Evolutionary conservation across 2,329 filamentous ascomycete species (phyloP), one percentile per base, ranked within the genome.

Genomic region (Albophoma yamanashiensis): DNA sequence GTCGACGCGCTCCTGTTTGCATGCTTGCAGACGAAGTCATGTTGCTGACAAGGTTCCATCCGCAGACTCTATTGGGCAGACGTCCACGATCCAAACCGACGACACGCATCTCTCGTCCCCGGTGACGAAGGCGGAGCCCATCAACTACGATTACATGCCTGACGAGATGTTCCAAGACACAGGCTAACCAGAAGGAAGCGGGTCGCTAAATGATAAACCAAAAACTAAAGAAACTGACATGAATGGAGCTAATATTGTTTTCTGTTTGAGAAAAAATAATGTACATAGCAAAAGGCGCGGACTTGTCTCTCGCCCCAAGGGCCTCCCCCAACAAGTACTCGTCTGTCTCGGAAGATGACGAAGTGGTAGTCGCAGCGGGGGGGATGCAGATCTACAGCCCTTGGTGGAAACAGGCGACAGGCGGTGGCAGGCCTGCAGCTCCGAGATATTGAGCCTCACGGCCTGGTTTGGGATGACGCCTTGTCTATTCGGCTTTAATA

Each of bases 91-190:
- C 15, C 58, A 20, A 6, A 50, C 58, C 20, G 50, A 57, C 0
- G 25, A 42, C 20, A 27, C 47, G 36, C 52, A 55, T 20, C 50
- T 53, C 53, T 43, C 27, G 22, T 58, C 57, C 15, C 40, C 57
- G 42, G 38, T 14, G 11, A 42, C 45, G 45, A 55, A 39, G 11
- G 39, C 11, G 40, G 56, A 55, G 53, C 22, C 57, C 27, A 56
- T 73, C 60, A 72, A 71, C 64, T 74, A 71, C 58, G 73, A 76
- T 60, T 71, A 75, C 55, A 72, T 75, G 69, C 68, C 74, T 1
- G 73, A 76, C 52, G 67, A 65, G 43, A 67, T 74, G 60, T 71
- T 75, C 31, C 66, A 66, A 27, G 58, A 55, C 34, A 58, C 39
- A 7, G 14, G 45, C 22, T 58, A 58, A 31, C 7, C 40, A n/a